phyloP scores from a whole-genome alignment of 495 filamentous ascomycete species.

The Aspergillus panamensis region DNA sequence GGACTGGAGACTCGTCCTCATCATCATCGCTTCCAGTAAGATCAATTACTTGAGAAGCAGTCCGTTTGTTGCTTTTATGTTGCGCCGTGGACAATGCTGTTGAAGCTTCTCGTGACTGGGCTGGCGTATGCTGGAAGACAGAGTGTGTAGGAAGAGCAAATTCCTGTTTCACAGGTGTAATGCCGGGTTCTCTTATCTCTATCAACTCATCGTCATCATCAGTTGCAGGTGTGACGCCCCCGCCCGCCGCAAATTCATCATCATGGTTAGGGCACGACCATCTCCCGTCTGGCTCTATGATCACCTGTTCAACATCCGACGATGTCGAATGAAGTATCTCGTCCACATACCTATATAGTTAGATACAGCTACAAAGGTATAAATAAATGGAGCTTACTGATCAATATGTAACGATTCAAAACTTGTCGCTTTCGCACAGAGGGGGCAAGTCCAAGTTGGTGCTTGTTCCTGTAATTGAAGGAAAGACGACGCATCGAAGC shows the following conservation, averaged over 20 bases:
- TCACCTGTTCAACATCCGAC: constrained; percentile 72
- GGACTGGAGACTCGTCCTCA: constrained; percentile 59
- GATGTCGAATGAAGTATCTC: constrained; percentile 75
- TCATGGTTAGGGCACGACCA: constrained; percentile 59
- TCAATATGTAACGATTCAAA: constrained; percentile 84
- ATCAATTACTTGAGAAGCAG: constrained; percentile 67
- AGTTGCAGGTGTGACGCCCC: constrained; percentile 35
- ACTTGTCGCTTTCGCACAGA: constrained; percentile 78
- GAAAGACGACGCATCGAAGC: constrained; percentile 93
- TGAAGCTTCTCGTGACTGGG: constrained; percentile 54
- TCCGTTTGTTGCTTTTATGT: constrained; percentile 55
- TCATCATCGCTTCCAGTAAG: constrained; percentile 74
- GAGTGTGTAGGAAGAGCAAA: constrained; percentile 27
- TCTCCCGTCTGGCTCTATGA: constrained; percentile 79
- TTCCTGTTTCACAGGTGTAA: constrained; percentile 48
- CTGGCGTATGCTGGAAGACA: constrained; percentile 48
- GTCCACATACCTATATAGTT: constrained; percentile 69
- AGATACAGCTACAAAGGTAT: constrained; percentile 1
- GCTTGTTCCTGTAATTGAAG: constrained; percentile 93
- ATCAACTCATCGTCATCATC: constrained; percentile 67
- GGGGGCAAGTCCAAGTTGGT: constrained; percentile 89
- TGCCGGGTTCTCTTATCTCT: constrained; percentile 57
- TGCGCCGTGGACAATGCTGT: constrained; percentile 43
- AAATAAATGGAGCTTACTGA: constrained; percentile 55
- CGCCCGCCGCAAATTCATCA: constrained; percentile 33